A percentile compares a stretch with the other conserved stretches of the same genome.
These are phyloP conservation scores for Solanum paucissectum DNA, from an alignment of 257 asterid species.

Conservation along the genomic window DNA sequence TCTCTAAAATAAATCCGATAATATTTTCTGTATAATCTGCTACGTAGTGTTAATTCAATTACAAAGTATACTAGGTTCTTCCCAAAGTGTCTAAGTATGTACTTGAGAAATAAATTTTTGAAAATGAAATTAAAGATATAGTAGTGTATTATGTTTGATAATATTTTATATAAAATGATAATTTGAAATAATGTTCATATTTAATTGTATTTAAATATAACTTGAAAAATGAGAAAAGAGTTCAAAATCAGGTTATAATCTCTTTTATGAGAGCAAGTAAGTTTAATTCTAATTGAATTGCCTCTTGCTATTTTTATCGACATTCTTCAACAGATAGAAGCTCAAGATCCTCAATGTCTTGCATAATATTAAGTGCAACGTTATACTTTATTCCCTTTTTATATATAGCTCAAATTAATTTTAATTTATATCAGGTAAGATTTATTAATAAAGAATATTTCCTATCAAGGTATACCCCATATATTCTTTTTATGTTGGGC, in stretches of 20 bases:
- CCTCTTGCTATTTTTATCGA: too few relatives aligned
- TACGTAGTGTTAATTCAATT: too few relatives aligned
- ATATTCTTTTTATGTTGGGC: neutral
- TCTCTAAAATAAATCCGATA: neutral
- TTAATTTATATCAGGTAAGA: neutral
- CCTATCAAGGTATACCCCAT: neutral
- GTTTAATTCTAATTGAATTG: too few relatives aligned
- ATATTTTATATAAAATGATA: too few relatives aligned
- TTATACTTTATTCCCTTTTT: too few relatives aligned
- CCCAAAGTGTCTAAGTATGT: neutral
- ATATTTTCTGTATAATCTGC: neutral
- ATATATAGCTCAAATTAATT: neutral
- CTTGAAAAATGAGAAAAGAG: neutral
- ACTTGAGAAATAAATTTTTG: too few relatives aligned
- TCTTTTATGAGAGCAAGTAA: neutral
- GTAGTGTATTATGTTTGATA: too few relatives aligned
- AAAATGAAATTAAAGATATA: neutral
- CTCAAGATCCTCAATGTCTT: too few relatives aligned
- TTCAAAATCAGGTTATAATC: neutral
- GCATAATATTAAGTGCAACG: neutral
- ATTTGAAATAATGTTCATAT: too few relatives aligned
- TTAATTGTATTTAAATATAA: too few relatives aligned
- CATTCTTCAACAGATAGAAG: neutral
- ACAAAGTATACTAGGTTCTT: neutral
- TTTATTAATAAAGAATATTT: neutral